Conservation (phyloP, 148 eudicot genomes). For the Rhododendron ferrugineum region DNA sequence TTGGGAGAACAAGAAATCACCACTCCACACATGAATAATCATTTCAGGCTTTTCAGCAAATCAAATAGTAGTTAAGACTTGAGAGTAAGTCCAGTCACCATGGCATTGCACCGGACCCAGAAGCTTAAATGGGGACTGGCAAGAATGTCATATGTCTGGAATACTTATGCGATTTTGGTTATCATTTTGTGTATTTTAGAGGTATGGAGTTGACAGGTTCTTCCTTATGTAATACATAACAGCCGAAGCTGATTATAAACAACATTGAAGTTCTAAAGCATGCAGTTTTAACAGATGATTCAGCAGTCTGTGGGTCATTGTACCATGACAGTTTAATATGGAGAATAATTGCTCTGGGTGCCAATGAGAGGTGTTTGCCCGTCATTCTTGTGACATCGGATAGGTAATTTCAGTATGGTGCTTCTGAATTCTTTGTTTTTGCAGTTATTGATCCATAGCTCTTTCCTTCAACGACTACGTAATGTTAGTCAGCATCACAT, state of each 20-base stretch:
- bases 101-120: background rate
- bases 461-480: background rate
- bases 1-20: background rate
- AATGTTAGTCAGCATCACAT: background rate
- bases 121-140: background rate
- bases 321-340: constrained; percentile 94
- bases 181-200: background rate
- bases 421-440: background rate
- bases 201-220: constrained; percentile 2
- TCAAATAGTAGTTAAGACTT: background rate
- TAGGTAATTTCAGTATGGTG: constrained; percentile 42
- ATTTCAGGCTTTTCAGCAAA: background rate
- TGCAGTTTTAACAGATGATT: constrained; percentile 56
- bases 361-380: constrained; percentile 86
- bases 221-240: constrained; percentile 18
- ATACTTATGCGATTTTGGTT: background rate
- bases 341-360: constrained; percentile 84
- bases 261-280: constrained; percentile 77
- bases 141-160: background rate
- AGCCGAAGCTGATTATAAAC: constrained; percentile 96
- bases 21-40: background rate
- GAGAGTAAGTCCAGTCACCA: background rate
- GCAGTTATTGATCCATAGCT: background rate
- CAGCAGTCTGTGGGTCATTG: constrained; percentile 57
- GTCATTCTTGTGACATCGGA: constrained; percentile 81